Evolutionary conservation across 331 rosid genomes (phyloP), one percentile per base, ranked within the genome.

Genomic region (Quercus phellos): DNA sequence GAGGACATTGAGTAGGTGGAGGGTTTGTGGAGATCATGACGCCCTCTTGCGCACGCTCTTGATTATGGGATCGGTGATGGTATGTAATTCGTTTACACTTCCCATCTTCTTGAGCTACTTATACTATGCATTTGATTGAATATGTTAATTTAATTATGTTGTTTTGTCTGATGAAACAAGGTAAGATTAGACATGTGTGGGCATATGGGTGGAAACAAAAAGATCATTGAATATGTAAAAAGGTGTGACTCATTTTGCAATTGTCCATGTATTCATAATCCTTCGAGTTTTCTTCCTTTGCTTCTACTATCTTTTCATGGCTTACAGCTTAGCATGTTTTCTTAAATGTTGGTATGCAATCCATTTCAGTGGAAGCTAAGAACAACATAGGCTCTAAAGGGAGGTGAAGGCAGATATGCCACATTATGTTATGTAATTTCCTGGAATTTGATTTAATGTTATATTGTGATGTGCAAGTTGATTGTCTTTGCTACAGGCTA

Each of bases 401-500:
- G 88, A 68, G 82, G 84, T 81, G 46, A 26, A 38, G 29, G 24
- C 74, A 67, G 26, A 70, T 3, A n/a, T 68, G 38, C 19, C 21
- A 5, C n/a, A 66, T 18, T 32, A 30, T 34, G 24, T 66, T 66
- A 66, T 8, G 12, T 34, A 66, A 66, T 66, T 66, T 66, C 42
- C 70, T 66, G 70, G 70, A 13, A 17, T 18, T 66, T 32, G 50
- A 66, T 32, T 66, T 17, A 22, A 66, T 30, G 4, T 10, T 4
- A 66, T 66, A 30, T 18, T 8, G 8, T 29, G 70, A 64, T 3
- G 50, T 21, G 24, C 12, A 30, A 17, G 24, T 64, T 66, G 17
- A 32, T 7, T 32, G 61, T 81, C 51, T 63, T 46, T 73, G 82
- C 83, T 74, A 67, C 84, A 92, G 94, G 86, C 73, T 79, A n/a